These are phyloP conservation scores for Lunasporangiospora selenospora DNA, from an alignment of 192 early-diverging fungal genomes.

Conservation along the genomic window DNA sequence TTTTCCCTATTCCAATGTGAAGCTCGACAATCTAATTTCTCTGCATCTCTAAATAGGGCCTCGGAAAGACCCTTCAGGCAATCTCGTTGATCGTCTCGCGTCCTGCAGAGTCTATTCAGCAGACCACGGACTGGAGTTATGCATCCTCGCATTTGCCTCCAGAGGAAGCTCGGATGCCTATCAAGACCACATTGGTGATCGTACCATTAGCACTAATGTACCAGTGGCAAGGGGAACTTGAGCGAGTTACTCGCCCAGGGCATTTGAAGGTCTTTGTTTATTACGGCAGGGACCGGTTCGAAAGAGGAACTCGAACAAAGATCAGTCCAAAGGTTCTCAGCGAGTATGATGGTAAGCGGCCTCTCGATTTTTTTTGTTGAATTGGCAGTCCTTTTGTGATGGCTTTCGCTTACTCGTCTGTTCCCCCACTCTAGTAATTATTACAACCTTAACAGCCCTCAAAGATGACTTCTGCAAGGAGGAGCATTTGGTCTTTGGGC, in stretches of 20 bases:
- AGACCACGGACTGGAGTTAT: constrained; percentile 17
- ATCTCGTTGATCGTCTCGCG: constrained; percentile 61
- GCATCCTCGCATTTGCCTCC: constrained; percentile 1
- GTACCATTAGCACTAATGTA: constrained; percentile 71
- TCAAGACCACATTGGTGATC: constrained; percentile 70
- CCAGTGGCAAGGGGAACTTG: constrained; percentile 78
- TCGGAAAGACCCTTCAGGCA: constrained; percentile 81
- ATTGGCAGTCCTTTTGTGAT: too few species aligned
- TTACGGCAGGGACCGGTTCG: too few species aligned
- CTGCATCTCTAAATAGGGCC: constrained; percentile 36
- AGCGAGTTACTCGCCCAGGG: constrained; percentile 57
- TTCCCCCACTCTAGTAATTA: too few species aligned
- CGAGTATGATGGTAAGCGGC: constrained; percentile 53
- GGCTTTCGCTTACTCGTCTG: too few species aligned
- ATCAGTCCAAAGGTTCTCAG: constrained; percentile 43
- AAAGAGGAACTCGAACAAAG: constrained; percentile 50
- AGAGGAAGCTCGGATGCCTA: constrained; percentile 18
- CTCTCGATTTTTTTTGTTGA: background rate
- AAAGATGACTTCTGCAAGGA: too few species aligned
- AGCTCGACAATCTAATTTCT: too few species aligned
- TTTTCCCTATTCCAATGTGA: background rate
- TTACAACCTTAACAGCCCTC: too few species aligned
- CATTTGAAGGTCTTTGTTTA: constrained; percentile 66
- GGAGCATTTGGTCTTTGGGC: too few species aligned
- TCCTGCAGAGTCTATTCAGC: constrained; percentile 9